These are phyloP conservation scores for Lophiostoma macrostomum DNA, from an alignment of 495 filamentous ascomycete species.

Conservation along the genomic window DNA sequence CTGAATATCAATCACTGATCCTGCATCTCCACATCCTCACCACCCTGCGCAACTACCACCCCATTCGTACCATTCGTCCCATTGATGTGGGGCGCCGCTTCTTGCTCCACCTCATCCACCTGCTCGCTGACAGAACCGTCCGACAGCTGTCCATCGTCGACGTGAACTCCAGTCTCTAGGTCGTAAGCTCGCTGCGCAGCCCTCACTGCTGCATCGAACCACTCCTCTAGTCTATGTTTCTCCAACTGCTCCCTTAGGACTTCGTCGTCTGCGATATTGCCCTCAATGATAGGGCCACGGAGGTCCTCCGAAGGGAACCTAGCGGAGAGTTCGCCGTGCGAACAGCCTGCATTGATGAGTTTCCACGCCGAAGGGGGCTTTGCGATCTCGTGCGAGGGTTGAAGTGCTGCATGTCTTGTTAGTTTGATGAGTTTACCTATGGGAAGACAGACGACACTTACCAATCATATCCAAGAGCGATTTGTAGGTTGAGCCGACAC, in stretches of 20 bases:
- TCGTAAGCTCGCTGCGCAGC: conserved; percentile 20
- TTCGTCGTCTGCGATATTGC: conserved; percentile 41
- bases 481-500: conserved; percentile 51
- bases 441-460: conserved; percentile 11
- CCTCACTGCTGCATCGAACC: conserved; percentile 31
- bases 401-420: conserved; percentile 3
- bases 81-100: not conserved
- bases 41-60: conserved; percentile 12
- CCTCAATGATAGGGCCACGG: conserved; percentile 34
- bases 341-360: conserved; percentile 33
- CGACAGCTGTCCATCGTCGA: not conserved
- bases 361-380: not conserved
- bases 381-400: not conserved
- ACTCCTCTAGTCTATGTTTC: conserved; percentile 37
- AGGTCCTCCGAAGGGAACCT: conserved; percentile 36
- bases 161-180: conserved; percentile 13
- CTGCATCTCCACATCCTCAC: conserved; percentile 27
- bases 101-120: not conserved
- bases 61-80: not conserved
- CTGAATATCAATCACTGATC: conserved; percentile 7
- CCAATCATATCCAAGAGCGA: conserved; percentile 47
- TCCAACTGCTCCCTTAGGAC: conserved; percentile 30
- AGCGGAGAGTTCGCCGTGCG: conserved; percentile 28
- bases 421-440: not conserved
- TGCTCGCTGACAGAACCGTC: conserved; percentile 4